Evolutionary conservation across 768 basidiomycete genomes (phyloP).

Genomic region (Kwoniella sp.): DNA sequence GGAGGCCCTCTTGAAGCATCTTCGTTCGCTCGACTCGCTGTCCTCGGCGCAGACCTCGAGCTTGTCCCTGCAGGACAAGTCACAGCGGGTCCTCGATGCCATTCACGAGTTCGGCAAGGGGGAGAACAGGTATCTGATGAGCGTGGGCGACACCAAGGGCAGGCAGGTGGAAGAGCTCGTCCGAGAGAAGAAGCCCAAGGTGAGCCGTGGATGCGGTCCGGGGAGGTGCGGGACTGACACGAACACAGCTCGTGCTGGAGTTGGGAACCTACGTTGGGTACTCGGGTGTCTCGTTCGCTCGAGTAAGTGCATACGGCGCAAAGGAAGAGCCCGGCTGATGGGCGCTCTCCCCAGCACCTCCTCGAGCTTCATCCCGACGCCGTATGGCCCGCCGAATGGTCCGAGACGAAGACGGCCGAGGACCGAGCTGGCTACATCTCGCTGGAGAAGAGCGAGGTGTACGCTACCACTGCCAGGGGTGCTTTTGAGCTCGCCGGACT

Average conservation of each 20-base stretch:
- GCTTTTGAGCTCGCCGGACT: constrained; percentile 42
- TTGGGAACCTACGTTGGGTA: constrained; percentile 47
- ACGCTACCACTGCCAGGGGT: constrained; percentile 38
- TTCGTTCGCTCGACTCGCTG: constrained; percentile 26
- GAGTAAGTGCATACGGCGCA: constrained; percentile 21
- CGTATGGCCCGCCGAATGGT: constrained; percentile 40
- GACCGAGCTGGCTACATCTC: constrained; percentile 46
- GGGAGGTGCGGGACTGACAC: too few relatives aligned
- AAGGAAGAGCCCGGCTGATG: not conserved
- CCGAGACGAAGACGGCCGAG: constrained; percentile 11
- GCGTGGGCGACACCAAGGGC: constrained; percentile 48
- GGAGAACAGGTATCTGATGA: constrained; percentile 48
- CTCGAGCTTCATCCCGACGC: constrained; percentile 26
- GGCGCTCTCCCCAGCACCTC: constrained; percentile 24
- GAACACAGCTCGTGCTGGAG: constrained; percentile 42
- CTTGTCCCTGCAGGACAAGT: constrained; percentile 22
- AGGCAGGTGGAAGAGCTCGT: constrained; percentile 38
- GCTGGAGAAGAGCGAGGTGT: constrained; percentile 43
- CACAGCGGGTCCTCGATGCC: constrained; percentile 43
- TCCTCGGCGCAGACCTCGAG: constrained; percentile 15
- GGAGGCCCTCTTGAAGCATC: constrained; percentile 39
- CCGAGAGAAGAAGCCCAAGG: constrained; percentile 40
- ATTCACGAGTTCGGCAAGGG: constrained; percentile 47
- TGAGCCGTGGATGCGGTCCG: constrained; percentile 3
- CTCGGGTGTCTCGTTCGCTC: constrained; percentile 44